phyloP scores from a whole-genome alignment of 768 basidiomycete species.

The Tylopilus sp. region DNA sequence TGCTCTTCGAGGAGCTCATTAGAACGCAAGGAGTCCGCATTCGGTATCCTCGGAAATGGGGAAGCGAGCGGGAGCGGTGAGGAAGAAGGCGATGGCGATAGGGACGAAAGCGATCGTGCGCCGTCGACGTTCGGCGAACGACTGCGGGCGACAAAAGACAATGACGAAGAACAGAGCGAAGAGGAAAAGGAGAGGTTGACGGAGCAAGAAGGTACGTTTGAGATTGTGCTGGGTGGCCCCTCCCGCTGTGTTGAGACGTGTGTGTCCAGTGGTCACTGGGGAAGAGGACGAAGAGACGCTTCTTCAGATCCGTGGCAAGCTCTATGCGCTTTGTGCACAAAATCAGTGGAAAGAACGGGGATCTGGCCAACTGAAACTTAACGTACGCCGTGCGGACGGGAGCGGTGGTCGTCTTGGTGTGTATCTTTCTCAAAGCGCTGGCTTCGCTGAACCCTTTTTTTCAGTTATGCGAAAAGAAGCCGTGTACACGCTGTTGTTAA shows the following conservation, averaged over 20 bases:
- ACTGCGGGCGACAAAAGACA: slow-evolving; percentile 59
- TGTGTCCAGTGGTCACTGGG: slow-evolving; percentile 58
- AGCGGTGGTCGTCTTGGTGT: slow-evolving; percentile 65
- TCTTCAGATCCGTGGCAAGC: slow-evolving; percentile 73
- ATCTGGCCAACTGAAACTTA: slow-evolving; percentile 66
- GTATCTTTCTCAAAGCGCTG: background rate
- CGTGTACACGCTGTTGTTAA: slow-evolving; percentile 69
- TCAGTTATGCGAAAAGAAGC: slow-evolving; percentile 86
- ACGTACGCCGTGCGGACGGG: slow-evolving; percentile 61
- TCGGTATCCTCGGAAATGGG: slow-evolving; percentile 37
- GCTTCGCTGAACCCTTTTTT: background rate
- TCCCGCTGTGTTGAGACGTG: slow-evolving; percentile 1
- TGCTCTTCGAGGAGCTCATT: slow-evolving; percentile 42
- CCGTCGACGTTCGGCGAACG: slow-evolving; percentile 58
- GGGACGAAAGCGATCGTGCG: slow-evolving; percentile 31
- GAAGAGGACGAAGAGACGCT: slow-evolving; percentile 81
- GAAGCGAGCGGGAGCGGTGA: slow-evolving; percentile 36
- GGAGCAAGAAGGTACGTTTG: slow-evolving; percentile 64
- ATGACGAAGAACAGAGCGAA: slow-evolving; percentile 46
- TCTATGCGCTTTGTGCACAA: slow-evolving; percentile 56
- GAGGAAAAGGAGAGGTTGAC: slow-evolving; percentile 46
- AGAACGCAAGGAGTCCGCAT: slow-evolving; percentile 35
- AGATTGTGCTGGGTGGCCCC: background rate
- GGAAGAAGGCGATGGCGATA: slow-evolving; percentile 40
- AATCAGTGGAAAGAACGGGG: slow-evolving; percentile 78